phyloP scores from a whole-genome alignment of 1,284 basidiomycete genomes.

The Lentinula novae-zelandiae region DNA sequence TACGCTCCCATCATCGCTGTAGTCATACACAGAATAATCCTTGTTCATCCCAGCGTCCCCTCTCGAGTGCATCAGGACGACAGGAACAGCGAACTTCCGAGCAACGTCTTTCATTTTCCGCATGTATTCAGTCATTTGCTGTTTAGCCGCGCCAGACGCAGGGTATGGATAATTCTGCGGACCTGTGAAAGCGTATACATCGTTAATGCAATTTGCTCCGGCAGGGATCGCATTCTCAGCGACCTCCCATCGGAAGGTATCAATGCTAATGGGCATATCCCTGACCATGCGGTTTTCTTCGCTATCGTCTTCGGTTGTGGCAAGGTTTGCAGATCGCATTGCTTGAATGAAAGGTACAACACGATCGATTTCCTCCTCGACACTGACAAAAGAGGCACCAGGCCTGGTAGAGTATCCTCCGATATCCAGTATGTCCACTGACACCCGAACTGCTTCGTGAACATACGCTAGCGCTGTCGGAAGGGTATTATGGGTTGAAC shows the following conservation, averaged over 20 bases:
- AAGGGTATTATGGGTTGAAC: slow-evolving; percentile 55
- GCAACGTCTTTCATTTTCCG: slow-evolving; percentile 66
- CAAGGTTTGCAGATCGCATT: slow-evolving; percentile 26
- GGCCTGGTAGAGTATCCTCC: slow-evolving; percentile 95
- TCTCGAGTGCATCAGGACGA: slow-evolving; percentile 93
- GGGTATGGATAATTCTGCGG: slow-evolving; percentile 46
- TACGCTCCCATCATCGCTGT: slow-evolving; percentile 43
- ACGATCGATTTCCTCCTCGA: slow-evolving; percentile 71
- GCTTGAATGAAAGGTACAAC: slow-evolving; percentile 71
- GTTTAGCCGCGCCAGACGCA: neutral
- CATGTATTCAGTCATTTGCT: slow-evolving; percentile 34
- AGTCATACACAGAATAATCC: slow-evolving; percentile 54
- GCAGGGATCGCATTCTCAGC: slow-evolving; percentile 75
- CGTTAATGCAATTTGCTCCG: slow-evolving; percentile 94
- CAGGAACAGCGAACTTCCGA: slow-evolving; percentile 59
- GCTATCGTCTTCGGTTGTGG: slow-evolving; percentile 1
- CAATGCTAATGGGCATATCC: slow-evolving; percentile 73
- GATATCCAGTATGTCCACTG: slow-evolving; percentile 84
- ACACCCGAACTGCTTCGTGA: slow-evolving; percentile 40
- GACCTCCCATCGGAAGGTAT: slow-evolving; percentile 89
- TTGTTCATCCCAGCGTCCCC: slow-evolving; percentile 76
- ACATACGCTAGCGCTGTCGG: slow-evolving; percentile 50
- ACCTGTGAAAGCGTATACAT: slow-evolving; percentile 83
- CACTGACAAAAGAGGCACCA: slow-evolving; percentile 62
- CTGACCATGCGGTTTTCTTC: slow-evolving; percentile 18